phyloP scores from a whole-genome alignment of 108 stramenopile species.

The Schizochytrium sp. region DNA sequence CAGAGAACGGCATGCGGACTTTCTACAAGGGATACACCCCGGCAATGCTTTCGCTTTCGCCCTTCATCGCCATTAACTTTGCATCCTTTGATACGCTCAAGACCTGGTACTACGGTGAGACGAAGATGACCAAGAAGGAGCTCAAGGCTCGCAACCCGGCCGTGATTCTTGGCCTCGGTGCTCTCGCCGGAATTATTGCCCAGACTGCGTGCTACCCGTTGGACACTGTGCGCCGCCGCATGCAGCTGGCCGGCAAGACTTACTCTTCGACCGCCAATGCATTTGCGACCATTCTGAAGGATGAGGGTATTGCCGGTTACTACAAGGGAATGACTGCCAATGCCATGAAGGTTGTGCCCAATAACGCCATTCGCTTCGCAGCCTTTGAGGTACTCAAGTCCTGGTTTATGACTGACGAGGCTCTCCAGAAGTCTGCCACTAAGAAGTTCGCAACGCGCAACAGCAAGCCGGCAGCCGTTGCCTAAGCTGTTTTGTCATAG shows the following conservation, averaged over 20 bases:
- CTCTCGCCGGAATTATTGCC: conserved; percentile 32
- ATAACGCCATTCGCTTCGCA: conserved; percentile 58
- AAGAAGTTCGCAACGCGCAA: conserved; percentile 1
- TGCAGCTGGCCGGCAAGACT: conserved; percentile 54
- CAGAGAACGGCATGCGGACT: conserved; percentile 32
- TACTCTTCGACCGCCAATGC: conserved; percentile 36
- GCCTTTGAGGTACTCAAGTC: conserved; percentile 61
- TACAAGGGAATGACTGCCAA: conserved; percentile 61
- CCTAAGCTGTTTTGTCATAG: too few relatives aligned
- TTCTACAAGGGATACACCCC: conserved; percentile 53
- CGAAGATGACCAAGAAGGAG: conserved; percentile 59
- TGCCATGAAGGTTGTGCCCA: conserved; percentile 55
- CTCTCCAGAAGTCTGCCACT: conserved; percentile 26
- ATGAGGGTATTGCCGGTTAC: conserved; percentile 50
- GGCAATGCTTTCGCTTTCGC: conserved; percentile 40
- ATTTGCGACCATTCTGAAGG: conserved; percentile 48
- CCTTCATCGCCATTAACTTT: conserved; percentile 58
- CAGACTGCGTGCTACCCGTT: conserved; percentile 58
- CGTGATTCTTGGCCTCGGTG: conserved; percentile 47
- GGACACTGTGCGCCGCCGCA: conserved; percentile 60
- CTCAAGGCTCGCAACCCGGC: conserved; percentile 31
- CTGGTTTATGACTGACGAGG: conserved; percentile 45
- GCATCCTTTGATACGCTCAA: conserved; percentile 61
- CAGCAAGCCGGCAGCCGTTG: neutral
- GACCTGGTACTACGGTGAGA: conserved; percentile 12